These are phyloP conservation scores for Plasmopara halstedii DNA, from an alignment of 352 stramenopile species.

Conservation along the genomic window DNA sequence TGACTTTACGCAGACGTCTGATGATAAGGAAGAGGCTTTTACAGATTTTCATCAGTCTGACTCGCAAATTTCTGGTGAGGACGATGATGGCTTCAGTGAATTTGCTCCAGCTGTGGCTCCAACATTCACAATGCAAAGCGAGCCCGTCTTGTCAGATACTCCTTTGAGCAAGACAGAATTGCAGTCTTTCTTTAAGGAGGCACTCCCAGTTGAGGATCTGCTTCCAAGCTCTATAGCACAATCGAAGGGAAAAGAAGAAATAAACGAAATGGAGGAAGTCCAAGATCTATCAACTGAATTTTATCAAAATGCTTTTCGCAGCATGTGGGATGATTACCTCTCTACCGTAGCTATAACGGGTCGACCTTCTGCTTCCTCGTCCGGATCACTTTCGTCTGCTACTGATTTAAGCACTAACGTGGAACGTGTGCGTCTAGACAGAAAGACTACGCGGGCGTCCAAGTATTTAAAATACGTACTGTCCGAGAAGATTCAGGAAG, in stretches of 20 bases:
- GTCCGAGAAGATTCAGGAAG: conserved; percentile 68
- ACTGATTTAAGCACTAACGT: conserved; percentile 4
- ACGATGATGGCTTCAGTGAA: conserved; percentile 26
- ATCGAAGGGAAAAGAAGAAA: conserved; percentile 5
- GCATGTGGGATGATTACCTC: conserved; percentile 23
- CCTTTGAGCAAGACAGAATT: conserved; percentile 24
- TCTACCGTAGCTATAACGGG: conserved; percentile 10
- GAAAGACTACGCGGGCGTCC: conserved; percentile 15
- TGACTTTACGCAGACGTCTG: conserved; percentile 27
- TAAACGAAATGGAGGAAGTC: not conserved
- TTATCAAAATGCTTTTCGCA: conserved; percentile 16
- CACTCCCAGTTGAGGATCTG: conserved; percentile 20
- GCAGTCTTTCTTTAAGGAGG: conserved; percentile 27
- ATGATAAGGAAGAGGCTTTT: conserved; percentile 4
- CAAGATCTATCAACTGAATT: conserved; percentile 14
- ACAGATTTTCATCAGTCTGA: conserved; percentile 20
- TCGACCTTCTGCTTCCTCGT: conserved; percentile 7
- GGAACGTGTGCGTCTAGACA: conserved; percentile 9
- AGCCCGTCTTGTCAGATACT: not conserved
- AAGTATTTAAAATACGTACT: conserved; percentile 76
- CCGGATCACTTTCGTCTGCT: conserved; percentile 4
- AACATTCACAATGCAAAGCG: not conserved
- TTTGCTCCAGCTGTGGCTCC: conserved; percentile 12
- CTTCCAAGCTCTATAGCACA: conserved; percentile 1
- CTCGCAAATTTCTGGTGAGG: conserved; percentile 2